Evolutionary conservation across 108 stramenopile species (phyloP), one percentile per base, ranked within the genome.

Genomic region (Pseudonitzschia multiseries): DNA sequence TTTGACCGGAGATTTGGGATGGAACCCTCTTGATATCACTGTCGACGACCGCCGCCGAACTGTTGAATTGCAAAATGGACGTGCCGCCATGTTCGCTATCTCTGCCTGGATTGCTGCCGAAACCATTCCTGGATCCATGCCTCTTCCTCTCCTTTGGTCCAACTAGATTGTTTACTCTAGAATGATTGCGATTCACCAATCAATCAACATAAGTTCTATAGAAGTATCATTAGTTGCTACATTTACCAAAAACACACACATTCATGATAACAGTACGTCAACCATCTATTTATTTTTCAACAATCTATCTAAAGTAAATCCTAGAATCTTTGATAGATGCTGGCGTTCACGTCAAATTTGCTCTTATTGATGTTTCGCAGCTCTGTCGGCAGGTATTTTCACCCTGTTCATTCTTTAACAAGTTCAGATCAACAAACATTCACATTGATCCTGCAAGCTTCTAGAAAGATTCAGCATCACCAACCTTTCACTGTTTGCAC

Each of bases 11-110:
- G 83, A 87, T 48, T 62, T 87, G 36, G 83, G 83, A 72, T 87
- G 79, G 81, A 87, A 87, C 63, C 86, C 86, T 21, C 69, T 87
- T 62, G 61, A 77, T 14, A 71, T 82, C 40, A 76, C 78, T 17
- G 80, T 85, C 32, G 79, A 77, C 28, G 84, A 88, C 57, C 76
- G 77, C 8, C 77, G 79, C 33, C 73, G 74, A 24, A 70, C 81
- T 32, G 69, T 68, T 6, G 87, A 88, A 77, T 68, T 88, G 29
- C 84, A 88, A 69, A 88, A 88, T 66, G 87, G 87, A 64, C 84
- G 87, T 65, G 84, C 84, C 60, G 87, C 87, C 60, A 88, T 88
- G 87, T 75, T 88, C 40, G 87, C 84, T 42, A 88, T 88, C 70
- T 71, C 57, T 63, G 87, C 84, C 26, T 88, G 83, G 84, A 75